Conservation (phyloP, 2,329 filamentous ascomycete genomes). For the Nigrospora sphaerica region DNA sequence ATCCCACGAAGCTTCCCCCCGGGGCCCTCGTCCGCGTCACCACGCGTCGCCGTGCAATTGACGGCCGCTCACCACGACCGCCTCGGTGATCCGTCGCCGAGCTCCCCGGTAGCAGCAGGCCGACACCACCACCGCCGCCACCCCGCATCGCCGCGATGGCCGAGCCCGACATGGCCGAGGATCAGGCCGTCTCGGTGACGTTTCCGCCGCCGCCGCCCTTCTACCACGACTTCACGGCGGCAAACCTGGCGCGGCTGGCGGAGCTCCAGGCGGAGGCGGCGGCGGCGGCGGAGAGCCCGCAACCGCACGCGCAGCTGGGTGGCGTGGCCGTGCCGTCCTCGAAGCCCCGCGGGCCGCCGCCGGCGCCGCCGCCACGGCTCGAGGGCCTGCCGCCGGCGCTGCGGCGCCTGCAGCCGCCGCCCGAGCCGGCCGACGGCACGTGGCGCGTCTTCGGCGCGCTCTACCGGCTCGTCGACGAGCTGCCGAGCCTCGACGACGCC, state of each 20-base stretch:
- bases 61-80: no score
- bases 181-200: constrained; percentile 47
- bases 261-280: constrained; percentile 35
- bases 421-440: constrained; percentile 60
- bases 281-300: constrained; percentile 39
- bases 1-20: no score
- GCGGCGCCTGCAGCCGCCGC: constrained; percentile 72
- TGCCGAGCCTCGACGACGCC: constrained; percentile 58
- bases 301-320: constrained; percentile 11
- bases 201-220: constrained; percentile 87
- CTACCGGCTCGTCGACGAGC: constrained; percentile 56
- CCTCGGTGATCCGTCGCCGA: no score
- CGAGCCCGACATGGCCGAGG: not conserved
- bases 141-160: not conserved
- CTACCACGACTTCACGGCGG: constrained; percentile 78
- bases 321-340: constrained; percentile 10
- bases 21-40: no score
- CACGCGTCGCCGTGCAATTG: no score
- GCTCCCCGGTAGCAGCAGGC: no score
- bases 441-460: constrained; percentile 70
- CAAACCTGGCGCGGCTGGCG: constrained; percentile 56
- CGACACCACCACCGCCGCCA: not conserved
- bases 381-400: constrained; percentile 61
- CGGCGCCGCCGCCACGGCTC: constrained; percentile 5
- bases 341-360: constrained; percentile 22